These are phyloP conservation scores for Arxiozyma bovina DNA, from an alignment of 1,139 yeast species.

Conservation along the genomic window DNA sequence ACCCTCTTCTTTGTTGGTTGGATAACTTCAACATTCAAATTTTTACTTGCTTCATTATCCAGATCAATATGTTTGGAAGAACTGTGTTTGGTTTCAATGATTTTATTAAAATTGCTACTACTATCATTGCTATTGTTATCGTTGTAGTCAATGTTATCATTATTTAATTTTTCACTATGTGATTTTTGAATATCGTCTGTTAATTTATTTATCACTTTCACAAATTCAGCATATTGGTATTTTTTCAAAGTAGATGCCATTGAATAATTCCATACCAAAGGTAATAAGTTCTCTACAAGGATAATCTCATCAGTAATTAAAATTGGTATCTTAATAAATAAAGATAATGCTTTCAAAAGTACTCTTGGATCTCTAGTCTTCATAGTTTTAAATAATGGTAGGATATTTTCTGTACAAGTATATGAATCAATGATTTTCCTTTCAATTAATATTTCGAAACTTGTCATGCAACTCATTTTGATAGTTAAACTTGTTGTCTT, in stretches of 20 bases:
- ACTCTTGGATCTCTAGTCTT: conserved; percentile 71
- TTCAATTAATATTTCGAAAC: conserved; percentile 53
- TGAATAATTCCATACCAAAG: conserved; percentile 41
- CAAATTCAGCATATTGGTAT: conserved; percentile 35
- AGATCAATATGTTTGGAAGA: conserved; percentile 15
- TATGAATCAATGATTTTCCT: conserved; percentile 59
- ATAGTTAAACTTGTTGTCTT: conserved; percentile 77
- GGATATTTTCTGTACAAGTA: conserved; percentile 63
- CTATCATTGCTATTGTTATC: conserved; percentile 7
- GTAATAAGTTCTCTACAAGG: conserved; percentile 41
- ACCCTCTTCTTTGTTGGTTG: conserved; percentile 18
- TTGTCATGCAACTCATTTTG: conserved; percentile 58
- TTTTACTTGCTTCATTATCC: conserved; percentile 19
- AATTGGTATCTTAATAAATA: conserved; percentile 41
- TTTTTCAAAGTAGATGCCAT: conserved; percentile 39
- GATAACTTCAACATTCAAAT: conserved; percentile 20
- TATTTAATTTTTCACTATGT: conserved; percentile 28
- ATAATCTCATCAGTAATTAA: conserved; percentile 33
- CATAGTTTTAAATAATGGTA: conserved; percentile 66
- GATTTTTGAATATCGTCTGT: conserved; percentile 33
- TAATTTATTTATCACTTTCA: conserved; percentile 33
- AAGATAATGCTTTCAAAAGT: conserved; percentile 45
- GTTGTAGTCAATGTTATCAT: conserved; percentile 14
- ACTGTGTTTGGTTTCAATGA: conserved; percentile 16
- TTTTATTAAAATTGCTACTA: conserved; percentile 18